Conservation (phyloP, 208 protist genomes). For the Wallacemonas sp. region DNA sequence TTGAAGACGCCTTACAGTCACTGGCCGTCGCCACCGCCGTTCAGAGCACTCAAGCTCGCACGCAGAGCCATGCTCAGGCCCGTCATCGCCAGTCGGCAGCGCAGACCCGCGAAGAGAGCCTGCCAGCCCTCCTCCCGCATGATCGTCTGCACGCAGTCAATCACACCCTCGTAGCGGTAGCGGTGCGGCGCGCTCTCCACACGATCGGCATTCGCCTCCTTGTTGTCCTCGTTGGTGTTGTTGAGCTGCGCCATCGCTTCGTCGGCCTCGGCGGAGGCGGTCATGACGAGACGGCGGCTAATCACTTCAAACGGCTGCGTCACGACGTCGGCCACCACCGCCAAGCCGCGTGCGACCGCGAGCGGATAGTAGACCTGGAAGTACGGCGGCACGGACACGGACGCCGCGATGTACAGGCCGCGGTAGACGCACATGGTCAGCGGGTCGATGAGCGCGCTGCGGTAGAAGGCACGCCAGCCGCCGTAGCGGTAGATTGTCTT, state of each 20-base stretch:
- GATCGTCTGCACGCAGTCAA: conserved; percentile 72
- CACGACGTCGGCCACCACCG: conserved; percentile 55
- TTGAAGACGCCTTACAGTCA: background rate
- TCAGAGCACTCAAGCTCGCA: conserved; percentile 39
- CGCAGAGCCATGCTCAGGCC: conserved; percentile 27
- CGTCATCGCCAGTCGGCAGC: conserved; percentile 1
- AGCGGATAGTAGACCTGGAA: conserved; percentile 50
- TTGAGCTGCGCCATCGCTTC: background rate
- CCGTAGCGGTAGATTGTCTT: conserved; percentile 44
- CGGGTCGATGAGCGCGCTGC: conserved; percentile 56
- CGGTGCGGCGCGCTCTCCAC: background rate
- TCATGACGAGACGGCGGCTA: conserved; percentile 70
- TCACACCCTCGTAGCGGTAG: conserved; percentile 45
- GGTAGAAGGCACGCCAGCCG: conserved; percentile 77
- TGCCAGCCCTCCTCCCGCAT: conserved; percentile 71
- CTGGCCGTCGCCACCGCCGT: conserved; percentile 31
- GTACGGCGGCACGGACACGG: conserved; percentile 31
- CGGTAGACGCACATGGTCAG: conserved; percentile 69
- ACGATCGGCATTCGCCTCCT: background rate
- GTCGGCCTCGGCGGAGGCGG: conserved; percentile 52
- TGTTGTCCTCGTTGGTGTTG: background rate
- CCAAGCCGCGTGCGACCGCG: conserved; percentile 48
- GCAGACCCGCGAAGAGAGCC: conserved; percentile 66
- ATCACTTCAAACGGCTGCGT: conserved; percentile 85
- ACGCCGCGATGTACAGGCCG: conserved; percentile 50